phyloP scores from a whole-genome alignment of 192 early-diverging fungal species.

The Mortierella antarctica region DNA sequence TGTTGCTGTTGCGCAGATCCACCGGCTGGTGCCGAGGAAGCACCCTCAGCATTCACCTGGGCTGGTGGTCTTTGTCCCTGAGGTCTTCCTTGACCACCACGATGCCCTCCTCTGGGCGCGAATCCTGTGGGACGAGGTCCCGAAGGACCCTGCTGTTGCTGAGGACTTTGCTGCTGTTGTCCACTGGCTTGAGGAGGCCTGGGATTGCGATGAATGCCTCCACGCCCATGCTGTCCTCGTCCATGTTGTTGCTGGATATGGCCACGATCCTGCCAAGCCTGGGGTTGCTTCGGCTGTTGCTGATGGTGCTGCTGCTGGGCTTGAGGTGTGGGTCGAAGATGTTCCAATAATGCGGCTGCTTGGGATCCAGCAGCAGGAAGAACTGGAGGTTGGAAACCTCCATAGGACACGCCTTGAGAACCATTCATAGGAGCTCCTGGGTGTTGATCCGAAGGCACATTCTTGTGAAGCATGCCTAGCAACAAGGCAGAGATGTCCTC shows the following conservation, averaged over 20 bases:
- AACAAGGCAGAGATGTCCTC: constrained; percentile 32
- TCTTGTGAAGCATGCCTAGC: constrained; percentile 38
- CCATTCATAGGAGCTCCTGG: constrained; percentile 7
- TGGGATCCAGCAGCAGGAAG: constrained; percentile 41
- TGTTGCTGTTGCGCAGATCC: neutral
- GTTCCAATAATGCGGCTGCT: constrained; percentile 33
- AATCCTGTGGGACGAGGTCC: constrained; percentile 4
- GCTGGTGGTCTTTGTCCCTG: constrained; percentile 4
- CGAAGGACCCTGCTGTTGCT: neutral
- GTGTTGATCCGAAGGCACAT: constrained; percentile 10
- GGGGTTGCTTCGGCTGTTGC: constrained; percentile 10
- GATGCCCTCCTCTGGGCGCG: constrained; percentile 15
- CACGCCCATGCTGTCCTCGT: constrained; percentile 13
- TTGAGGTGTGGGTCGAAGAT: constrained; percentile 9
- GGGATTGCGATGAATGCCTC: constrained; percentile 29
- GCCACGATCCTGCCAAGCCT: constrained; percentile 20
- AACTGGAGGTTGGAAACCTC: neutral
- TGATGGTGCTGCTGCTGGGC: constrained; percentile 9
- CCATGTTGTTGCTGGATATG: constrained; percentile 31
- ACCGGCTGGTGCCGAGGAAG: neutral
- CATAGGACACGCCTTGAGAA: neutral
- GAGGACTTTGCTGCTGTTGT: neutral
- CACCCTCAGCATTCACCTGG: neutral
- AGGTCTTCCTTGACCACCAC: constrained; percentile 6
- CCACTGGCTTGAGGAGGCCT: constrained; percentile 27